Percentiles rank a stretch among this genome's conserved stretches.
phyloP scores from a whole-genome alignment of 225 moss, liverwort and hornwort genomes.

The Rhytidiadelphus loreus region DNA sequence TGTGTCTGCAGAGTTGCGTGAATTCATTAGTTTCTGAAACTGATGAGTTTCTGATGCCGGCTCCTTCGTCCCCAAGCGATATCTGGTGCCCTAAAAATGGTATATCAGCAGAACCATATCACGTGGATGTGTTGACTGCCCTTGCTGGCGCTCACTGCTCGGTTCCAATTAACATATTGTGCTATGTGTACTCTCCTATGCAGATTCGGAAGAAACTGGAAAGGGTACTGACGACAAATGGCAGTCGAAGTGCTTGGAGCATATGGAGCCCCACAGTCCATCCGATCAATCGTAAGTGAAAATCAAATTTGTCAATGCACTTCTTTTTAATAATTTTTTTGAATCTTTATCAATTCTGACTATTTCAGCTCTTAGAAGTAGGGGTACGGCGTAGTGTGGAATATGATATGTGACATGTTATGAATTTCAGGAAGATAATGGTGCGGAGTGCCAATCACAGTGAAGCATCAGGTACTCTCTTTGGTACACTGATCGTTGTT shows the following conservation, averaged over 20 bases:
- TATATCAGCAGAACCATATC: neutral
- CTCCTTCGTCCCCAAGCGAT: slow-evolving; percentile 29
- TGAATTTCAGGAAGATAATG: slow-evolving; percentile 14
- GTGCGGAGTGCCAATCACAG: slow-evolving; percentile 10
- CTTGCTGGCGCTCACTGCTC: neutral
- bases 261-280: slow-evolving; percentile 18
- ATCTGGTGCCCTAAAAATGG: slow-evolving; percentile 32
- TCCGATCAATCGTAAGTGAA: slow-evolving; percentile 14
- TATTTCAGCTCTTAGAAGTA: neutral
- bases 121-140: neutral
- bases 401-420: neutral
- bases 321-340: too few species aligned
- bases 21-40: slow-evolving; percentile 23
- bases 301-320: too few species aligned
- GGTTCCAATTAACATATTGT: neutral
- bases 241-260: slow-evolving; percentile 27
- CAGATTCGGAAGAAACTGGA: slow-evolving; percentile 3
- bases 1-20: slow-evolving; percentile 21
- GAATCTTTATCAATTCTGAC: neutral
- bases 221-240: slow-evolving; percentile 30
- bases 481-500: neutral
- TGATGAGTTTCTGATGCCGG: slow-evolving; percentile 34
- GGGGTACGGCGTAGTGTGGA: neutral
- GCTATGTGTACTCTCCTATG: neutral
- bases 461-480: slow-evolving; percentile 25